Conservation (phyloP, 257 asterid genomes). For the Scutellaria galericulata region DNA sequence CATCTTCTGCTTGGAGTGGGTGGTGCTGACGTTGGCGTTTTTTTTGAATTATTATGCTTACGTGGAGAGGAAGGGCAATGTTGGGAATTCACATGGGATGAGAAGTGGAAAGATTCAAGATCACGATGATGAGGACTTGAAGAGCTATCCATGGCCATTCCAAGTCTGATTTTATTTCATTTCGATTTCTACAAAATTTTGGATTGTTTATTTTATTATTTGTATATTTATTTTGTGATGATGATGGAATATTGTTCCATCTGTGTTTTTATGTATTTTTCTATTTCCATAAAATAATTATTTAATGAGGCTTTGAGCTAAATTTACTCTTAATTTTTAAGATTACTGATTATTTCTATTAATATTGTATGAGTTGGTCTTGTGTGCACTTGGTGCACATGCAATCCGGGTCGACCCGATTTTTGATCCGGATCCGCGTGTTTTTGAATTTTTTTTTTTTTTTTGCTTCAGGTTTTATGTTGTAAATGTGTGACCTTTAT, state of each 20-base stretch:
- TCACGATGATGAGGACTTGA: constrained; percentile 69
- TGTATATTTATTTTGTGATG: neutral
- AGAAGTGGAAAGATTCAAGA: constrained; percentile 64
- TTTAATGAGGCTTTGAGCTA: neutral
- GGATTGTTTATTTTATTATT: neutral
- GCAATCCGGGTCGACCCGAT: no score
- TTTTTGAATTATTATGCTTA: constrained; percentile 75
- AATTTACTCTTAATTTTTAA: no score
- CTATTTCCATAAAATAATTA: neutral
- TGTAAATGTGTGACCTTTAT: no score
- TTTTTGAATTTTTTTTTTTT: no score
- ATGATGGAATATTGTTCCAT: neutral
- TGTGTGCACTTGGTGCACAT: no score
- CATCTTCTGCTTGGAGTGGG: constrained; percentile 86
- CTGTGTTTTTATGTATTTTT: neutral
- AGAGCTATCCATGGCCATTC: constrained; percentile 73
- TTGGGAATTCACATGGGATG: constrained; percentile 29
- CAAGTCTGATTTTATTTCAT: constrained; percentile 44
- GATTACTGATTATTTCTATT: no score
- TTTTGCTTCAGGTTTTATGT: no score
- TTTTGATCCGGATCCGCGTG: no score
- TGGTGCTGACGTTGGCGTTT: constrained; percentile 75
- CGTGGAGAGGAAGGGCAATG: constrained; percentile 50
- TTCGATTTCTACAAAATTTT: neutral
- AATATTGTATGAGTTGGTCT: no score